phyloP scores from a whole-genome alignment of 2,329 filamentous ascomycete genomes.

The Neonectria faginata region DNA sequence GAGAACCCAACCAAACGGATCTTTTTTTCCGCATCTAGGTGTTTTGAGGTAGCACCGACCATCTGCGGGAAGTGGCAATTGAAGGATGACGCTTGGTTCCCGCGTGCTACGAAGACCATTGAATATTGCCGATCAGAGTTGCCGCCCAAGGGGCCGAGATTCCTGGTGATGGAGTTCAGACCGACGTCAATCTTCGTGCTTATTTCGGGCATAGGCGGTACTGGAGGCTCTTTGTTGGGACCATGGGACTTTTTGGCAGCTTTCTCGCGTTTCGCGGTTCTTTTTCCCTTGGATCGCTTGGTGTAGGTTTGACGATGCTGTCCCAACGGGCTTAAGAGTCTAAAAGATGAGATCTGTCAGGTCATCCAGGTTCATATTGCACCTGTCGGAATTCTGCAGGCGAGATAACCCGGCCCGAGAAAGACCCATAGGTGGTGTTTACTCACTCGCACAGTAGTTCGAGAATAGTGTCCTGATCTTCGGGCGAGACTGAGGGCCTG shows the following conservation, averaged over 20 bases:
- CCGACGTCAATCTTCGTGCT: slow-evolving; percentile 71
- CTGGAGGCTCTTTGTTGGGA: slow-evolving; percentile 46
- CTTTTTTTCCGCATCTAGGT: slow-evolving; percentile 51
- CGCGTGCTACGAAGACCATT: slow-evolving; percentile 68
- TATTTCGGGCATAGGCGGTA: slow-evolving; percentile 61
- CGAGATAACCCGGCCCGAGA: too few species aligned
- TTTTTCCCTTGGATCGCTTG: slow-evolving; percentile 71
- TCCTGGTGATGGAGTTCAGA: slow-evolving; percentile 71
- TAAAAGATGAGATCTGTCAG: slow-evolving; percentile 47
- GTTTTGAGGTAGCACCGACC: slow-evolving; percentile 61
- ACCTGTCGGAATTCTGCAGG: neutral
- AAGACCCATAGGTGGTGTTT: slow-evolving; percentile 23
- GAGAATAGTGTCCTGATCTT: slow-evolving; percentile 73
- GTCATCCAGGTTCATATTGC: neutral
- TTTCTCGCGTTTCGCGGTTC: slow-evolving; percentile 63
- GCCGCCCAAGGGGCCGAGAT: slow-evolving; percentile 51
- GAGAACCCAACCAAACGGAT: slow-evolving; percentile 73
- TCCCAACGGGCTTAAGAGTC: slow-evolving; percentile 73
- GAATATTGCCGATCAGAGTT: slow-evolving; percentile 52
- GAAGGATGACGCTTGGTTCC: slow-evolving; percentile 68
- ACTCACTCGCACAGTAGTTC: slow-evolving; percentile 75
- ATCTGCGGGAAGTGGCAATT: slow-evolving; percentile 71
- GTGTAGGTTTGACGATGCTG: slow-evolving; percentile 67
- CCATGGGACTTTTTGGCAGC: slow-evolving; percentile 46
- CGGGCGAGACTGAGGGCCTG: slow-evolving; percentile 70